phyloP scores from a whole-genome alignment of 2,329 filamentous ascomycete species.

The Claviceps sp. region DNA sequence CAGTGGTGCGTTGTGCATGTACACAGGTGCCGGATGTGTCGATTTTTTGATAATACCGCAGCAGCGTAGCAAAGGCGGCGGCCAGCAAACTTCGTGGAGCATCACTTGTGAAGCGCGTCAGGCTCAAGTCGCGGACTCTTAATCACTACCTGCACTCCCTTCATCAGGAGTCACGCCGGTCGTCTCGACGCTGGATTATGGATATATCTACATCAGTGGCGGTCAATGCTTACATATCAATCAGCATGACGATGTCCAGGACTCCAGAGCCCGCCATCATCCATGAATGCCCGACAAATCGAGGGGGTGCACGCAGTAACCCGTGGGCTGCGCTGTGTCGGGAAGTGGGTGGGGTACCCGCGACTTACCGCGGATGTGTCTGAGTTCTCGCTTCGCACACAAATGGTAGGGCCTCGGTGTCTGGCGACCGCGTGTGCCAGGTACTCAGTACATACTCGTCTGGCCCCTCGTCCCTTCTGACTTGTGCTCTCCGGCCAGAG shows the following conservation, averaged over 20 bases:
- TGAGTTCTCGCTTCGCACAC: background rate
- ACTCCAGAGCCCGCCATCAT: background rate
- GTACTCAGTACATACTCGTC: background rate
- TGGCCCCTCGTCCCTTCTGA: background rate
- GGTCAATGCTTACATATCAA: background rate
- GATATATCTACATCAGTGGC: too few species aligned
- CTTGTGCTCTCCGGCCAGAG: background rate
- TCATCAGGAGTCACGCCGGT: too few species aligned
- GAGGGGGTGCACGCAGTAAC: constrained; percentile 1
- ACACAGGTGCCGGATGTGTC: too few species aligned
- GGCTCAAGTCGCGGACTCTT: too few species aligned
- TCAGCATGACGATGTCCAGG: background rate
- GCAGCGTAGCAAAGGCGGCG: too few species aligned
- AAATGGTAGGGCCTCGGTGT: too few species aligned
- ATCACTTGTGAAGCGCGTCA: too few species aligned
- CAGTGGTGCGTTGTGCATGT: background rate
- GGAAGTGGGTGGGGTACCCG: background rate
- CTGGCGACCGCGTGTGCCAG: background rate
- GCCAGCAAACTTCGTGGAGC: too few species aligned
- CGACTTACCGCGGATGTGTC: background rate
- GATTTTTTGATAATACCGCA: too few species aligned
- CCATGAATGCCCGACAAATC: background rate
- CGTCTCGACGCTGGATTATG: too few species aligned
- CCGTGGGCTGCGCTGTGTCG: background rate
- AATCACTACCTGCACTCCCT: background rate